These are phyloP conservation scores for Coemansia sp. DNA, from an alignment of 192 early-diverging fungal genomes.

Conservation along the genomic window DNA sequence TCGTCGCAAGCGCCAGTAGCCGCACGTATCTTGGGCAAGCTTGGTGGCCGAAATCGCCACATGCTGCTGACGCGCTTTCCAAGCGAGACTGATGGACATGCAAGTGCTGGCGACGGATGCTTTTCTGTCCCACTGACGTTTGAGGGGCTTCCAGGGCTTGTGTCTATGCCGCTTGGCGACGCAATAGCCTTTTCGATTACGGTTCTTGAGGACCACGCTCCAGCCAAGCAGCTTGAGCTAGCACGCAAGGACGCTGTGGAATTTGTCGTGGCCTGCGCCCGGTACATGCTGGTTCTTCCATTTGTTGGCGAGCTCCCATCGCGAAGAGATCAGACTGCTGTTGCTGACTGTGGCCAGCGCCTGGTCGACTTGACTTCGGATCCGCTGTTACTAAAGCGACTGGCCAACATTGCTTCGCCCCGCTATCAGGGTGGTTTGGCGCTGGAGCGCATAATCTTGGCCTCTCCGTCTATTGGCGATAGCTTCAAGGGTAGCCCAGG, in stretches of 20 bases:
- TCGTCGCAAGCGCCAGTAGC: conserved; percentile 81
- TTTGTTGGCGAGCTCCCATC: conserved; percentile 13
- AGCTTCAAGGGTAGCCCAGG: conserved; percentile 20
- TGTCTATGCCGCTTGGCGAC: conserved; percentile 42
- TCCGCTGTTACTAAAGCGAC: conserved; percentile 32
- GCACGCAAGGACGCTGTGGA: conserved; percentile 38
- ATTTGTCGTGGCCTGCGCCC: conserved; percentile 47
- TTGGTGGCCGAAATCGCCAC: conserved; percentile 95
- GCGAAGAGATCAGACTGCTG: neutral
- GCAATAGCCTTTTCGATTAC: conserved; percentile 35
- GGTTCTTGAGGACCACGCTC: conserved; percentile 26
- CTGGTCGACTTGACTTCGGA: conserved; percentile 23
- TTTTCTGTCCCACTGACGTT: conserved; percentile 34
- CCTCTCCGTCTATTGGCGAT: conserved; percentile 29
- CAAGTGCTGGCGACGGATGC: neutral
- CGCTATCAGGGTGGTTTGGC: conserved; percentile 41
- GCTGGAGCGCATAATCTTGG: conserved; percentile 35
- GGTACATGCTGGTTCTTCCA: conserved; percentile 28
- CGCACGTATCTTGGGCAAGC: conserved; percentile 92
- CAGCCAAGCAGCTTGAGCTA: conserved; percentile 21
- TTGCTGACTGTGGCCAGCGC: conserved; percentile 9
- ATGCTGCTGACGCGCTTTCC: conserved; percentile 65
- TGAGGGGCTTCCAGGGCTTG: conserved; percentile 35
- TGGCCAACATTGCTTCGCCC: conserved; percentile 46
- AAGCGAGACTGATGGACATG: neutral